Evolutionary conservation across 2,329 filamentous ascomycete genomes (phyloP).

Genomic region (Cordyceps fumosorosea): DNA sequence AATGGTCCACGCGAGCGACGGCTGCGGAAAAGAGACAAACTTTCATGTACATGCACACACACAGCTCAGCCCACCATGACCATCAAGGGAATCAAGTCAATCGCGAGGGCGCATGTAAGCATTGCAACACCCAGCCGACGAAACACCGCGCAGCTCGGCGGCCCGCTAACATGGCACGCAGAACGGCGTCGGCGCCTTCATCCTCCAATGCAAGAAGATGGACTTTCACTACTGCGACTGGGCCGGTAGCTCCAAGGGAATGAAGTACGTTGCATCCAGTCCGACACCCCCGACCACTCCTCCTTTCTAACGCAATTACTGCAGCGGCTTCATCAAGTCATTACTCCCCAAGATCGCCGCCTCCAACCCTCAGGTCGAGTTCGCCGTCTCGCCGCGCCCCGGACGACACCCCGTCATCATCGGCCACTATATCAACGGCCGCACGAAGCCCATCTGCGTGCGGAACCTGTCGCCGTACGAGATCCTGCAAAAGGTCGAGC

Average conservation of each 20-base stretch:
- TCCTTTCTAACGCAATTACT: constrained; percentile 20
- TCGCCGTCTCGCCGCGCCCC: constrained; percentile 86
- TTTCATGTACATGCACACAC: constrained; percentile 17
- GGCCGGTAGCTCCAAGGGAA: constrained; percentile 86
- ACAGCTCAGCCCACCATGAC: constrained; percentile 42
- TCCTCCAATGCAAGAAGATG: constrained; percentile 92
- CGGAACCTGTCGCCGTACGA: constrained; percentile 76
- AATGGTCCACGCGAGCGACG: constrained; percentile 1
- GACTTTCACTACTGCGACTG: constrained; percentile 98
- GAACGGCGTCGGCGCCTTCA: constrained; percentile 96
- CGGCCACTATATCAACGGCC: constrained; percentile 89
- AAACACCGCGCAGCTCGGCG: not conserved
- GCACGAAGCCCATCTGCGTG: constrained; percentile 79
- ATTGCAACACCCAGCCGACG: not conserved
- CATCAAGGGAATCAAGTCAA: constrained; percentile 45
- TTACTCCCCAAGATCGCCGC: constrained; percentile 71
- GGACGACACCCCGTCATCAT: constrained; percentile 81
- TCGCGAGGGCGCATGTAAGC: constrained; percentile 48
- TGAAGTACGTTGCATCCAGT: constrained; percentile 62
- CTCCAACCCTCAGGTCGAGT: constrained; percentile 81
- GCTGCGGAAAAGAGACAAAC: not conserved
- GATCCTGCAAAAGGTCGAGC: constrained; percentile 70
- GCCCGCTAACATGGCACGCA: constrained; percentile 30
- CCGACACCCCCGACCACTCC: not conserved
- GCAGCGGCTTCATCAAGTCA: constrained; percentile 73